Evolutionary conservation across 2,329 filamentous ascomycete species (phyloP).

Genomic region (Zymoseptoria ardabiliae): DNA sequence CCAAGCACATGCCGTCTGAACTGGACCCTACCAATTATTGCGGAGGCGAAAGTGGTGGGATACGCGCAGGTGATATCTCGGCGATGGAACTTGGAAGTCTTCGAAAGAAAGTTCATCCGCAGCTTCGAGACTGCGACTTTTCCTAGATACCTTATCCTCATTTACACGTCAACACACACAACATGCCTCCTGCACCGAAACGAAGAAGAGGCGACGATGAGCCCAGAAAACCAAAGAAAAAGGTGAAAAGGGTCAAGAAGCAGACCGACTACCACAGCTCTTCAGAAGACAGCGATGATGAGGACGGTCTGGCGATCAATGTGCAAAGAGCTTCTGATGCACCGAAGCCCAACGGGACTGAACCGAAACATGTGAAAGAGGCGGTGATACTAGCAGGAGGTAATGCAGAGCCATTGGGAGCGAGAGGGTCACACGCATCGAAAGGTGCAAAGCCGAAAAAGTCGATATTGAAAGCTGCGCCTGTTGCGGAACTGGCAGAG

Average conservation of each 20-base stretch:
- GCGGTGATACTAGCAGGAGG: constrained; percentile 6
- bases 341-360: constrained; percentile 9
- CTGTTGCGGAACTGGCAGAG: constrained; percentile 6
- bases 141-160: background rate
- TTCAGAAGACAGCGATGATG: constrained; percentile 47
- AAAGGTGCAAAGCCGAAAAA: constrained; percentile 15
- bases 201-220: constrained; percentile 46
- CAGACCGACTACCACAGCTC: constrained; percentile 59
- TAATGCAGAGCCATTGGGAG: constrained; percentile 7
- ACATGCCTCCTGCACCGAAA: constrained; percentile 19
- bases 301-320: constrained; percentile 2
- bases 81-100: too few species aligned
- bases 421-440: constrained; percentile 2
- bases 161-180: constrained; percentile 4
- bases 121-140: background rate
- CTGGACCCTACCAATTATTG: background rate
- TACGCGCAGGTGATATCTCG: background rate
- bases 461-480: constrained; percentile 5
- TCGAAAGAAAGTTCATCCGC: background rate
- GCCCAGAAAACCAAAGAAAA: constrained; percentile 47
- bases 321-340: constrained; percentile 21
- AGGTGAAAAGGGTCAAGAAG: constrained; percentile 53
- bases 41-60: background rate
- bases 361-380: constrained; percentile 11
- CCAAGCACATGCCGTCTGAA: background rate